phyloP scores from a whole-genome alignment of 2,329 filamentous ascomycete species.

The Ascosphaera aggregata region DNA sequence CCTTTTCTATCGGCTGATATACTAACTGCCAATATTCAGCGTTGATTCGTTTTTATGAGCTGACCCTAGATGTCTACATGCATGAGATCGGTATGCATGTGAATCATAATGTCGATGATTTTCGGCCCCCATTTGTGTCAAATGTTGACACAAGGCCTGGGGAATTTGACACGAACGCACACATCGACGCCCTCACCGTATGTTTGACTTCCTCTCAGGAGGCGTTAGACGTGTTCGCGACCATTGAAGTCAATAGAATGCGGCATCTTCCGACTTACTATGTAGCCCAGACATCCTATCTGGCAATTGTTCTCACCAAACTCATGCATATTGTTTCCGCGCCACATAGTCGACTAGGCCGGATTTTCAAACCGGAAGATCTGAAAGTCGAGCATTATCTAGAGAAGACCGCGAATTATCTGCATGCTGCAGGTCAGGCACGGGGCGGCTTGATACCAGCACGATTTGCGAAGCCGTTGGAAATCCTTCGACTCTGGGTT shows the following conservation, averaged over 20 bases:
- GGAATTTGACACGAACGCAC: constrained; percentile 27
- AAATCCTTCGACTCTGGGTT: constrained; percentile 50
- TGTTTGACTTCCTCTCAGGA: constrained; percentile 43
- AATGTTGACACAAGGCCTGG: constrained; percentile 15
- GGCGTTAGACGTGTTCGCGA: constrained; percentile 40
- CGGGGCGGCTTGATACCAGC: constrained; percentile 40
- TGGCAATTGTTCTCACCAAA: constrained; percentile 48
- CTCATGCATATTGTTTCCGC: constrained; percentile 44
- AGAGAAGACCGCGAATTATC: constrained; percentile 44
- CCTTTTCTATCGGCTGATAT: too few species aligned
- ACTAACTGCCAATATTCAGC: too few species aligned
- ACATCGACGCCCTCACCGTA: constrained; percentile 43
- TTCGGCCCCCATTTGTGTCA: constrained; percentile 21
- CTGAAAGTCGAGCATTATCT: constrained; percentile 45
- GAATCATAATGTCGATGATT: constrained; percentile 33
- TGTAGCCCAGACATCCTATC: constrained; percentile 49
- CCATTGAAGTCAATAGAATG: constrained; percentile 33
- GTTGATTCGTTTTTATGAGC: constrained; percentile 38
- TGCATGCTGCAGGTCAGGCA: constrained; percentile 37
- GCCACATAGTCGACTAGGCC: constrained; percentile 41
- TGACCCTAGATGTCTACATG: constrained; percentile 46
- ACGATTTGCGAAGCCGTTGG: constrained; percentile 48
- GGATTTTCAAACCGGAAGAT: constrained; percentile 42
- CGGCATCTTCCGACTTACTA: constrained; percentile 46
- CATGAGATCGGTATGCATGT: constrained; percentile 51